A percentile compares a stretch with the other conserved stretches of the same genome.
Evolutionary conservation across 2,329 filamentous ascomycete genomes (phyloP).

Genomic region (Colletotrichum godetiae): DNA sequence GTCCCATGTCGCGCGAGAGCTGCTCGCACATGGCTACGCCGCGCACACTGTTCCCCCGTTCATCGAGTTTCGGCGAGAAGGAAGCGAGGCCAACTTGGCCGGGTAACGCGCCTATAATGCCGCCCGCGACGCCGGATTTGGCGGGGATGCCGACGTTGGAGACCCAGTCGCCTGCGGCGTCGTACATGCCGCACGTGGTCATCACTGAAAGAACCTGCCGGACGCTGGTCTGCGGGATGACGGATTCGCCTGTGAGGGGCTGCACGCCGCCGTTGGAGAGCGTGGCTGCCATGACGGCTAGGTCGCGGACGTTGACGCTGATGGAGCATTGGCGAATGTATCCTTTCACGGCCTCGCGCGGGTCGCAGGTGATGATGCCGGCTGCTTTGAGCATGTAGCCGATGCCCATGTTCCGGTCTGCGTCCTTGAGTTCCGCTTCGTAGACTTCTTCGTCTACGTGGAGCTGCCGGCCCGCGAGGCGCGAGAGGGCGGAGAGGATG

Average conservation of each 20-base stretch:
- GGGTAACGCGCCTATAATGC: slow-evolving; percentile 49
- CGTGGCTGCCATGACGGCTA: slow-evolving; percentile 53
- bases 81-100: slow-evolving; percentile 59
- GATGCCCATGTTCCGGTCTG: slow-evolving; percentile 49
- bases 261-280: slow-evolving; percentile 51
- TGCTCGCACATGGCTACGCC: slow-evolving; percentile 56
- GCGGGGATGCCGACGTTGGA: slow-evolving; percentile 70
- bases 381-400: slow-evolving; percentile 55
- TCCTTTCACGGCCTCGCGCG: slow-evolving; percentile 48
- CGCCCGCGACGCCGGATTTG: slow-evolving; percentile 51
- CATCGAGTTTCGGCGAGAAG: slow-evolving; percentile 67
- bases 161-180: slow-evolving; percentile 71
- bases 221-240: slow-evolving; percentile 50
- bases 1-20: slow-evolving; percentile 49
- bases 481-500: slow-evolving; percentile 48
- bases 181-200: slow-evolving; percentile 58
- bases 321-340: slow-evolving; percentile 54
- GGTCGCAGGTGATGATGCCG: slow-evolving; percentile 49
- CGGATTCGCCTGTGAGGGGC: slow-evolving; percentile 44
- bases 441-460: slow-evolving; percentile 52
- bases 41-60: slow-evolving; percentile 55
- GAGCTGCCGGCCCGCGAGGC: slow-evolving; percentile 48
- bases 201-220: slow-evolving; percentile 54
- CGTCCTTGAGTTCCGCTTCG: slow-evolving; percentile 49
- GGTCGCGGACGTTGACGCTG: slow-evolving; percentile 53